Base-by-base conservation (phyloP, 1,284 basidiomycete genomes). In the Cerioporus squamosus region DNA sequence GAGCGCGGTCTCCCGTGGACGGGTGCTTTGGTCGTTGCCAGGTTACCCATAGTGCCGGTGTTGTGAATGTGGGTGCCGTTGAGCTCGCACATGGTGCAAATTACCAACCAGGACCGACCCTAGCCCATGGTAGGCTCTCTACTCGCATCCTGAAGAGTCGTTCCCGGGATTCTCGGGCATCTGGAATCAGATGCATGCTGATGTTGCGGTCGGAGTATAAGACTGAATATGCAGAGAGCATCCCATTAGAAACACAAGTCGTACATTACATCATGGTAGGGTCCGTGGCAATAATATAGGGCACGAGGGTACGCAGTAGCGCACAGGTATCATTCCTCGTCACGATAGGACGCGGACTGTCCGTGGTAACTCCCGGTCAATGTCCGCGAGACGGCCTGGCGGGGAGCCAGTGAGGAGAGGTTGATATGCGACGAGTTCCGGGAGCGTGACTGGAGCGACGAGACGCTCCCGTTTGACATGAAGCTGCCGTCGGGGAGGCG, bases 351-450 rank as follows among this genome's bases (percentile, higher is more conserved):
- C 47, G 50, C 59, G 5, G 58, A 44, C 42, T 62, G 60, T 31
- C 60, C 53, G 54, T 67, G 61, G 54, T 68, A 54, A 23, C 59
- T 67, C 36, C 59, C 53, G 59, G 71, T 74, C 51, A 56, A 70
- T 40, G 74, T 70, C 66, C 75, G 72, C 57, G 75, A 71, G 46
- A 70, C 53, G 22, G 70, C 60, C 61, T 77, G 80, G 51, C 84
- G 76, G 44, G 86, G 79, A 40, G 78, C 73, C 52, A 82, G 67
- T 44, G 75, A 78, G 45, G 82, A 77, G 29, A 90, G 68, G 66
- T 81, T 90, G 70, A 85, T 79, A 68, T 86, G 81, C 1, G 87
- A 90, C 7, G 79, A 79, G 61, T 88, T 90, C 62, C 85, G 77
- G 61, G 88, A 89, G 24, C 87, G 81, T 44, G 75, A 75, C 51